These are phyloP conservation scores for Boletus vermiculosoides DNA, from an alignment of 768 basidiomycete species.

Conservation along the genomic window DNA sequence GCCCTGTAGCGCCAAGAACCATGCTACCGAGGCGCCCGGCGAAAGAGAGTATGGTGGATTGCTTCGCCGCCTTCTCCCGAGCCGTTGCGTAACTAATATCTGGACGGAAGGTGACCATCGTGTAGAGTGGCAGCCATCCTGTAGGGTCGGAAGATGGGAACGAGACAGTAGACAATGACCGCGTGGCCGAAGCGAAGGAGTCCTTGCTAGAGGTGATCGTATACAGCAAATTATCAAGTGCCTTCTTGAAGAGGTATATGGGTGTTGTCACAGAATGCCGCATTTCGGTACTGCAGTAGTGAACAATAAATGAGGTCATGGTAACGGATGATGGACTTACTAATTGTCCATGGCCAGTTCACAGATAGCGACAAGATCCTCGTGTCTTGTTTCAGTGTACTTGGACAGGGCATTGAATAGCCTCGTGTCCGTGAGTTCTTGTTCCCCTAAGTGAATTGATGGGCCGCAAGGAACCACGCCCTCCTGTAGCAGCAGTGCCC, in stretches of 20 bases:
- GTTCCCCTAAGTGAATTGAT: slow-evolving; percentile 30
- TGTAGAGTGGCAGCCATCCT: slow-evolving; percentile 93
- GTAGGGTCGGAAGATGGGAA: slow-evolving; percentile 58
- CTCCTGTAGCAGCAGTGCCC: slow-evolving; percentile 68
- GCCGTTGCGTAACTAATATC: slow-evolving; percentile 90
- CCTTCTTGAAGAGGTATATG: slow-evolving; percentile 74
- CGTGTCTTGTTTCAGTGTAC: slow-evolving; percentile 81
- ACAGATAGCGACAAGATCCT: slow-evolving; percentile 87
- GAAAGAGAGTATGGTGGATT: slow-evolving; percentile 59
- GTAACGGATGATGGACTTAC: slow-evolving; percentile 53
- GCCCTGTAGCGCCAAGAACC: slow-evolving; percentile 41
- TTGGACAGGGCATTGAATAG: slow-evolving; percentile 65
- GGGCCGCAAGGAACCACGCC: slow-evolving; percentile 51
- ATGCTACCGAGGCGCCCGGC: slow-evolving; percentile 50
- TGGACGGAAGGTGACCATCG: slow-evolving; percentile 97
- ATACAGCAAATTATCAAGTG: slow-evolving; percentile 73
- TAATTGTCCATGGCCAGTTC: slow-evolving; percentile 96
- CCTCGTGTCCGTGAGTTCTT: slow-evolving; percentile 47
- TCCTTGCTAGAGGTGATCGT: slow-evolving; percentile 53
- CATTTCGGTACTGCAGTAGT: slow-evolving; percentile 79
- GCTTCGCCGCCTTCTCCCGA: slow-evolving; percentile 63
- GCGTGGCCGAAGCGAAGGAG: slow-evolving; percentile 46
- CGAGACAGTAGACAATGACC: slow-evolving; percentile 46
- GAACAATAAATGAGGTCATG: slow-evolving; percentile 21
- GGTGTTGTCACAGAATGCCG: slow-evolving; percentile 86